Conservation (phyloP, 768 basidiomycete genomes). For the Tulasnella sp. region DNA sequence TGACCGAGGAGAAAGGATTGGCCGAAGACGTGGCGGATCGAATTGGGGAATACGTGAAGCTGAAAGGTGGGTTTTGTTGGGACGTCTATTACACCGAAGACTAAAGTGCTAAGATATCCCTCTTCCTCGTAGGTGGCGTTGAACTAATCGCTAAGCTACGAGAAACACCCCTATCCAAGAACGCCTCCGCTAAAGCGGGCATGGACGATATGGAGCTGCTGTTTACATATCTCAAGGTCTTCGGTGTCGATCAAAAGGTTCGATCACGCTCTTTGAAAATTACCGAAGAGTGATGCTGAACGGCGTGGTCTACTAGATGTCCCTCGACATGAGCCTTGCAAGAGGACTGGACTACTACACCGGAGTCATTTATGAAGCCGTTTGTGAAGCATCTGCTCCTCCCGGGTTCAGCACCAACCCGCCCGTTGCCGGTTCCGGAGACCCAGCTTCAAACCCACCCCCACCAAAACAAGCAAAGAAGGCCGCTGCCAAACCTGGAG, state of each 20-base stretch:
- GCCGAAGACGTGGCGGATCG: constrained; percentile 79
- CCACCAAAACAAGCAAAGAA: constrained; percentile 43
- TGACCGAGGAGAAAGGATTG: constrained; percentile 85
- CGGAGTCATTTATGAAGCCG: constrained; percentile 96
- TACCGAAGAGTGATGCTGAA: neutral
- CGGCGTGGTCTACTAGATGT: constrained; percentile 58
- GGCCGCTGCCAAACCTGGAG: constrained; percentile 46
- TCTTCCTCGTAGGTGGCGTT: constrained; percentile 61
- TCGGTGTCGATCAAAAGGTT: constrained; percentile 77
- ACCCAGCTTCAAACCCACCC: constrained; percentile 42
- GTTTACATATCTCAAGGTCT: constrained; percentile 80
- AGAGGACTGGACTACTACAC: constrained; percentile 98
- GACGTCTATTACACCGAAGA: constrained; percentile 23
- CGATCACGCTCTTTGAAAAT: neutral
- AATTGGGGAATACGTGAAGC: constrained; percentile 96
- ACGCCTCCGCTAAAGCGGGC: constrained; percentile 77
- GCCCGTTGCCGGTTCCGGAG: constrained; percentile 42
- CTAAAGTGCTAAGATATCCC: neutral
- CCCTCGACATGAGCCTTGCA: constrained; percentile 96
- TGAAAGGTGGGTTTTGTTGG: constrained; percentile 64
- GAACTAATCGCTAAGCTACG: constrained; percentile 73
- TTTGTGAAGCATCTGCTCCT: constrained; percentile 91
- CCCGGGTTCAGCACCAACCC: constrained; percentile 65
- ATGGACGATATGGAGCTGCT: constrained; percentile 83
- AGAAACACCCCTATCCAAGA: constrained; percentile 68